phyloP scores from a whole-genome alignment of 1,284 basidiomycete genomes.

The Hemileia vastatrix region DNA sequence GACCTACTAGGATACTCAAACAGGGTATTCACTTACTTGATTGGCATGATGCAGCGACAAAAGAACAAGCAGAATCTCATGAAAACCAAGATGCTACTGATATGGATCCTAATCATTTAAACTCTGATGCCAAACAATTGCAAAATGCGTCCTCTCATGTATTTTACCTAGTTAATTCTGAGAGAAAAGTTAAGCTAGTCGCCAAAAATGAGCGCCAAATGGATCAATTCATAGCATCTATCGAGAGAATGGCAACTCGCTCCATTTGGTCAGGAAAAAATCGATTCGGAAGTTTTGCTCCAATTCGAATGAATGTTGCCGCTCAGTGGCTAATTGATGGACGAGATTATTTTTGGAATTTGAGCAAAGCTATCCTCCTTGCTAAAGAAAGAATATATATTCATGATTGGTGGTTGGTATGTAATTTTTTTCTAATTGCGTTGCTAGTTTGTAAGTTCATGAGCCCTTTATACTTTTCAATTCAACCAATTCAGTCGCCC shows the following conservation, averaged over 20 bases:
- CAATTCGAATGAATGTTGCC: conserved; percentile 81
- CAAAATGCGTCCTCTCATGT: conserved; percentile 59
- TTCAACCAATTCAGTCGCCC: neutral
- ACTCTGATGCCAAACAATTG: conserved; percentile 30
- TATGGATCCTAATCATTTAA: conserved; percentile 33
- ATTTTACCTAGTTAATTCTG: conserved; percentile 85
- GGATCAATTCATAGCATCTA: conserved; percentile 89
- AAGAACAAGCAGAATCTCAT: conserved; percentile 19
- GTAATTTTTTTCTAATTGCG: conserved; percentile 54
- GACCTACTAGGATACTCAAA: conserved; percentile 46
- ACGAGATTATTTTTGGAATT: conserved; percentile 92
- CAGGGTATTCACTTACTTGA: conserved; percentile 39
- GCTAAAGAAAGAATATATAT: conserved; percentile 69
- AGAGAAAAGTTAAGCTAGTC: conserved; percentile 74
- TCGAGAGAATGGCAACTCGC: conserved; percentile 69
- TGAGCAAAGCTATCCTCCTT: conserved; percentile 83
- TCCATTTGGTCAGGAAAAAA: conserved; percentile 73
- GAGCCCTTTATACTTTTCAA: neutral
- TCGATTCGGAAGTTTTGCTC: conserved; percentile 87
- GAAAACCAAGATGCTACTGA: conserved; percentile 37
- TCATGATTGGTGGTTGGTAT: conserved; percentile 75
- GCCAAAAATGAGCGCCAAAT: conserved; percentile 93
- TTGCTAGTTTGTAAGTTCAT: neutral
- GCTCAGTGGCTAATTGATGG: conserved; percentile 99
- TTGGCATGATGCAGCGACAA: conserved; percentile 20